Evolutionary conservation across 345 rosid genomes (phyloP), one percentile per base, ranked within the genome.

Genomic region (Salix brachista): DNA sequence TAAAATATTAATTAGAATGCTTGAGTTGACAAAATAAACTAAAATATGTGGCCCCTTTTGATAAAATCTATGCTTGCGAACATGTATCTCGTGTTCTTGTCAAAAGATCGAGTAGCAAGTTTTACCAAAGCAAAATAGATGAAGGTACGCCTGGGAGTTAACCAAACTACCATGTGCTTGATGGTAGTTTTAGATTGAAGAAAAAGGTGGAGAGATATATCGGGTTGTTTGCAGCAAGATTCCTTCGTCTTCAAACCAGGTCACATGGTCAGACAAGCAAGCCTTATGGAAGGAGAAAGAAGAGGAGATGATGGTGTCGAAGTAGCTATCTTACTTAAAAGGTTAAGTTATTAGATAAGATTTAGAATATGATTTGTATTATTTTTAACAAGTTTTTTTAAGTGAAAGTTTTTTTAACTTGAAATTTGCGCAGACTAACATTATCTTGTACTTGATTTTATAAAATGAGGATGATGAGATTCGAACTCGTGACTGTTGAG

Each of bases 81-180:
- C 64, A 58, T n/a, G 28, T 2, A 41, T 39, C 32, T 41, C 28
- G 37, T 67, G 42, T 36, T 32, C 42, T 1, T 67, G 42, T 66
- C 11, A 1, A 67, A 39, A 18, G 21, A 30, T 30, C 4, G 32
- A 17, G 21, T 1, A 2, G 19, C 19, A 34, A 73, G 54, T 14
- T 75, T 66, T 75, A 6, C 1, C 7, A 19, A 21, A 21, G n/a
- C 50, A 65, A 46, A 65, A 66, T 11, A 25, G 37, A n/a, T 8
- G 25, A 39, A 46, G 50, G 34, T 4, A 10, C 44, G 14, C 12
- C 2, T 8, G 36, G 28, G 23, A 58, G 28, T 23, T 4, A 61
- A 42, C 46, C 18, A 69, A 75, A 69, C 77, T 67, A 37, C 65
- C 87, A 85, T 73, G 84, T 85, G 86, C 37, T 79, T 65, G 66